Conservation (phyloP, 768 basidiomycete species). For the Trametes elegans region DNA sequence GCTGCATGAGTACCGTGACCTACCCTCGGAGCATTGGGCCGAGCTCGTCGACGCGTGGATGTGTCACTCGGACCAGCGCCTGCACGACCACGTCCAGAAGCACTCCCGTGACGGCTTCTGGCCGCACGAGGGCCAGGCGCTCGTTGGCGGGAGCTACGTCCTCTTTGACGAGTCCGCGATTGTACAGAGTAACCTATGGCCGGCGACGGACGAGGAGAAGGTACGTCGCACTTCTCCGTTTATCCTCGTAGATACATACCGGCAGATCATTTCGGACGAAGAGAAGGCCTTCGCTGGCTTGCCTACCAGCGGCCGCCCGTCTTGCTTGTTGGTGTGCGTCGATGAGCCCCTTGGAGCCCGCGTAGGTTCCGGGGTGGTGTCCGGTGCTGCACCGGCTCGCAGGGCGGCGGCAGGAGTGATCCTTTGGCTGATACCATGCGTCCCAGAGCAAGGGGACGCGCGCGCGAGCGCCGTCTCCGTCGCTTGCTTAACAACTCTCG, state of each 20-base stretch:
- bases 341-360: conserved; percentile 48
- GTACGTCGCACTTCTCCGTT: conserved; percentile 47
- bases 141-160: conserved; percentile 90
- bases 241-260: too few relatives aligned
- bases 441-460: conserved; percentile 63
- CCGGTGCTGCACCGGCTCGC: conserved; percentile 25
- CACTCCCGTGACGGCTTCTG: conserved; percentile 69
- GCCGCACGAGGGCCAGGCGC: conserved; percentile 67
- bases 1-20: conserved; percentile 64
- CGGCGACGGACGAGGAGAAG: conserved; percentile 40
- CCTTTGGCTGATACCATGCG: conserved; percentile 91
- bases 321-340: conserved; percentile 19
- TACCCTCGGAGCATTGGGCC: conserved; percentile 97
- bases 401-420: conserved; percentile 34
- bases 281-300: conserved; percentile 92
- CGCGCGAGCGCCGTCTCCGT: conserved; percentile 26
- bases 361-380: conserved; percentile 48
- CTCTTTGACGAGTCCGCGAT: conserved; percentile 67
- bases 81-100: conserved; percentile 66
- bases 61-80: conserved; percentile 89
- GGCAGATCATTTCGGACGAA: conserved; percentile 66
- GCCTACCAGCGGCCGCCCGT: conserved; percentile 59
- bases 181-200: conserved; percentile 49
- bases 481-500: conserved; percentile 83
- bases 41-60: conserved; percentile 98